A percentile compares a stretch with the other conserved stretches of the same genome.
Evolutionary conservation across 306 rosid species (phyloP).

Genomic region (Astragalus membranaceus): DNA sequence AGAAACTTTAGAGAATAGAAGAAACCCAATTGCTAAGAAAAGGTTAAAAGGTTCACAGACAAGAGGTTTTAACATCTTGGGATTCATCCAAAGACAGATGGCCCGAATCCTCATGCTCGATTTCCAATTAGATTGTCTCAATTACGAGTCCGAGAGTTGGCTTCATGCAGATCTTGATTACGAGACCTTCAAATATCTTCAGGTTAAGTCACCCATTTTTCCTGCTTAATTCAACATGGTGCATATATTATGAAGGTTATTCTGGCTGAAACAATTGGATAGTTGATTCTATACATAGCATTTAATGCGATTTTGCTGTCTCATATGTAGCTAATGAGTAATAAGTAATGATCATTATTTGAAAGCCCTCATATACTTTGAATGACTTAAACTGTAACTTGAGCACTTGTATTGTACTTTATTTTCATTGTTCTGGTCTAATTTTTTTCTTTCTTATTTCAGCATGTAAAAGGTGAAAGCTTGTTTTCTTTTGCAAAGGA

Average conservation of each 20-base stretch:
- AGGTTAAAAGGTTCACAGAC: conserved; percentile 48
- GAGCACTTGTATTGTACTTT: neutral
- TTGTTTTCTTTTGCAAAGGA: conserved; percentile 88
- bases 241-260: neutral
- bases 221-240: conserved; percentile 7
- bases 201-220: conserved; percentile 40
- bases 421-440: conserved; percentile 6
- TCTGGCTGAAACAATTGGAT: neutral
- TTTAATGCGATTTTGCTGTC: neutral
- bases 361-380: neutral
- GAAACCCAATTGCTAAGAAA: conserved; percentile 34
- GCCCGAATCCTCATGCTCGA: conserved; percentile 73
- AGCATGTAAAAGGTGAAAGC: conserved; percentile 89
- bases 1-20: conserved; percentile 70
- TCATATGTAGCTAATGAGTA: neutral
- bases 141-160: conserved; percentile 71
- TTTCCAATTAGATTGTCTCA: conserved; percentile 83
- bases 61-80: conserved; percentile 70
- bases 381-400: neutral
- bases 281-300: neutral
- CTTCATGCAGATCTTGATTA: conserved; percentile 94
- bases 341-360: neutral
- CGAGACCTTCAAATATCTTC: conserved; percentile 85
- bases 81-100: conserved; percentile 93
- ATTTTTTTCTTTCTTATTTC: conserved; percentile 20